Percentiles rank a stretch among this genome's conserved stretches.
Evolutionary conservation across 306 rosid species (phyloP).

Genomic region (Heteromeles arbutifolia): DNA sequence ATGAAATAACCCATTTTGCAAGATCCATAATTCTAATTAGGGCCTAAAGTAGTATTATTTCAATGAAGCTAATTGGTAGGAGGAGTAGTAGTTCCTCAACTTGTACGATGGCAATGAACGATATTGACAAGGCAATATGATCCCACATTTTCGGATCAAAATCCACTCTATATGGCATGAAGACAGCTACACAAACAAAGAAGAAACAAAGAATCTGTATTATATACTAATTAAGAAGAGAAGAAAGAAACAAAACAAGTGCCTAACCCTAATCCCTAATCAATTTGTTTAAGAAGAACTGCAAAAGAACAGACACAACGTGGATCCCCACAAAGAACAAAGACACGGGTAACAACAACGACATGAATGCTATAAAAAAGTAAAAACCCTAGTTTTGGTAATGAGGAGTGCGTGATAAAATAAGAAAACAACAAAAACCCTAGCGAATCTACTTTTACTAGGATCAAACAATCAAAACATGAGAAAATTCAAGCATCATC

Average conservation of each 20-base stretch:
- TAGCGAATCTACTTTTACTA: slow-evolving; percentile 21
- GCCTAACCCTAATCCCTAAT: background rate
- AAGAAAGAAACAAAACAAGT: background rate
- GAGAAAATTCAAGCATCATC: slow-evolving; percentile 30
- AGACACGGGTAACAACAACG: background rate
- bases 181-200: slow-evolving; percentile 2
- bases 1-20: background rate
- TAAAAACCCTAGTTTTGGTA: background rate
- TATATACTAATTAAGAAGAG: background rate
- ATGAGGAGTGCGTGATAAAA: too few species aligned
- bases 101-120: background rate
- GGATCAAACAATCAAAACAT: slow-evolving; percentile 22
- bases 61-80: background rate
- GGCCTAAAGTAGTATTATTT: background rate
- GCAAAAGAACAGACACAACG: background rate
- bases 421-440: background rate
- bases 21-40: background rate
- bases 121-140: background rate
- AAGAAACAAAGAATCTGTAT: background rate
- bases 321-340: slow-evolving; percentile 6
- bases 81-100: background rate
- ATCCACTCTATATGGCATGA: background rate
- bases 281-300: background rate
- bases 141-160: background rate
- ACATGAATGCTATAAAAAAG: background rate